Evolutionary conservation across 768 basidiomycete genomes (phyloP).

Genomic region (Lentinula sp.): DNA sequence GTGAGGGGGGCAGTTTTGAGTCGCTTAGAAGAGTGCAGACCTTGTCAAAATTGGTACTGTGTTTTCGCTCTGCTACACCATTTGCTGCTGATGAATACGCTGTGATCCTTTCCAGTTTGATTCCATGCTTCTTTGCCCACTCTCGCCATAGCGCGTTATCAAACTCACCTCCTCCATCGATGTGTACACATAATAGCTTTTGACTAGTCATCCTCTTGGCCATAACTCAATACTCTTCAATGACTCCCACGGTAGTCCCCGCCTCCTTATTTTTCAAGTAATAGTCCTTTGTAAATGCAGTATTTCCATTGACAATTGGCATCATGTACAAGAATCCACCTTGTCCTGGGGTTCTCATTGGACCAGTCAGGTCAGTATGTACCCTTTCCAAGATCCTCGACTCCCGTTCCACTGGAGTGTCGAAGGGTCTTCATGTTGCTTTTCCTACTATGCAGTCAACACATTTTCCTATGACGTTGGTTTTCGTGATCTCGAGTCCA

Average conservation of each 20-base stretch:
- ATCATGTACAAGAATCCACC: background rate
- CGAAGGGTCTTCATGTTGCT: no score
- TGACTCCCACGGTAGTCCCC: background rate
- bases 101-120: constrained; percentile 12
- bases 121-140: constrained; percentile 12
- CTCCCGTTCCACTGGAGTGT: no score
- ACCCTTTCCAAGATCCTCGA: no score
- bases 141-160: constrained; percentile 1
- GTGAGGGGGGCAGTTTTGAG: background rate
- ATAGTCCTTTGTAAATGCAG: background rate
- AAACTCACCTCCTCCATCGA: constrained; percentile 17
- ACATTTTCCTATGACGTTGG: no score
- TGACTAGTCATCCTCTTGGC: background rate
- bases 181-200: background rate
- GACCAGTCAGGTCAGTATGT: no score
- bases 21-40: background rate
- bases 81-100: constrained; percentile 8
- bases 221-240: background rate
- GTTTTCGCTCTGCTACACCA: constrained; percentile 12
- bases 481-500: no score
- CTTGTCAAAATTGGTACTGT: background rate
- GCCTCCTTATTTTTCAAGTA: background rate
- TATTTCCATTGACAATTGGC: background rate
- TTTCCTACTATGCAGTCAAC: no score
- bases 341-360: no score